These are phyloP conservation scores for Entomortierella lignicola DNA, from an alignment of 192 early-diverging fungal genomes.

Conservation along the genomic window DNA sequence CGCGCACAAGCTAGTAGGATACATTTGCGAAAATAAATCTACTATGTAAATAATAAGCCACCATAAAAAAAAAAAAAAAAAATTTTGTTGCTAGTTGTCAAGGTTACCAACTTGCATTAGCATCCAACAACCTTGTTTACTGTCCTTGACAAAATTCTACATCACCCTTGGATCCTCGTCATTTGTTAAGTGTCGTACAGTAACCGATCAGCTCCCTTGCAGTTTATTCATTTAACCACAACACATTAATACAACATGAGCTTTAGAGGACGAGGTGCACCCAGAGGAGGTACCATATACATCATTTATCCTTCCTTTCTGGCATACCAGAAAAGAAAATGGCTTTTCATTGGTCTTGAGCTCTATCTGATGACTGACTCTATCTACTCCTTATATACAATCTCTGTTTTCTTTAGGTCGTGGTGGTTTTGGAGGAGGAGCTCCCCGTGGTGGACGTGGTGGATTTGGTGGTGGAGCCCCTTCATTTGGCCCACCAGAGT, in stretches of 20 bases:
- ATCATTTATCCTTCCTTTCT: not conserved
- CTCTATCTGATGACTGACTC: too few relatives aligned
- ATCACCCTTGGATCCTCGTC: not conserved
- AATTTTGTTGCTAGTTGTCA: too few relatives aligned
- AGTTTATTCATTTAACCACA: slow-evolving; percentile 4
- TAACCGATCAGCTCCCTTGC: not conserved
- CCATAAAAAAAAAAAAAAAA: too few relatives aligned
- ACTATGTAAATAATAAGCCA: too few relatives aligned
- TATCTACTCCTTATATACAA: not conserved
- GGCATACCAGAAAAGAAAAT: not conserved
- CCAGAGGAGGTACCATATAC: slow-evolving; percentile 31
- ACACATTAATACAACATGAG: slow-evolving; percentile 36
- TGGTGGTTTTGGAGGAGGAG: slow-evolving; percentile 55
- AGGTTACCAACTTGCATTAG: not conserved
- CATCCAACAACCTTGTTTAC: not conserved
- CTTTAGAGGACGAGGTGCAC: slow-evolving; percentile 50
- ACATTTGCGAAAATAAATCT: too few relatives aligned
- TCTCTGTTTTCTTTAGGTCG: slow-evolving; percentile 23
- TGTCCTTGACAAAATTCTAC: too few relatives aligned
- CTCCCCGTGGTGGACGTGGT: slow-evolving; percentile 62
- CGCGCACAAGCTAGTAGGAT: too few relatives aligned
- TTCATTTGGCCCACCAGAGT: slow-evolving; percentile 80
- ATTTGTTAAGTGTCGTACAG: not conserved
- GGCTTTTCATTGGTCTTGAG: not conserved
- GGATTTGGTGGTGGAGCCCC: slow-evolving; percentile 62